These are phyloP conservation scores for Liriodendron chinense DNA, from an alignment of 164 flowering plant species.

Conservation along the genomic window DNA sequence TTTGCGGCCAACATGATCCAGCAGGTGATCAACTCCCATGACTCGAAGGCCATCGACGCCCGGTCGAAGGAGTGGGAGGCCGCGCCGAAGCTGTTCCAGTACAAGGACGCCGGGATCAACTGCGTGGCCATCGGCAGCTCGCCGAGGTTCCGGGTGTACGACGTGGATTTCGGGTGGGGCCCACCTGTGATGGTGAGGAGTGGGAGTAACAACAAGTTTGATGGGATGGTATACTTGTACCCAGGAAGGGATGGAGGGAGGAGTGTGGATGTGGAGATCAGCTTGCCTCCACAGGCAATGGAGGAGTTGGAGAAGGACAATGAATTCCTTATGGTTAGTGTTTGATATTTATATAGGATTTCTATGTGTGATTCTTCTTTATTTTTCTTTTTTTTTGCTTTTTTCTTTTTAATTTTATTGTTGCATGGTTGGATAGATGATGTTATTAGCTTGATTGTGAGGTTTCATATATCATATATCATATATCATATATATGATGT, in stretches of 20 bases:
- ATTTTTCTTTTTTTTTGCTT: too few species aligned
- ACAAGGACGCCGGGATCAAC: conserved; percentile 84
- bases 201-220: conserved; percentile 81
- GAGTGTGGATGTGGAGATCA: conserved; percentile 82
- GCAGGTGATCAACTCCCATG: conserved; percentile 54
- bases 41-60: conserved; percentile 53
- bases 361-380: too few species aligned
- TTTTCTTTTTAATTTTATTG: too few species aligned
- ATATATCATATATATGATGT: too few species aligned
- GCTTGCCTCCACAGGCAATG: conserved; percentile 64
- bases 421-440: too few species aligned
- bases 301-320: conserved; percentile 67
- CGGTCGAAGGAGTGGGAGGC: conserved; percentile 73
- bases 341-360: neutral
- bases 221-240: conserved; percentile 91
- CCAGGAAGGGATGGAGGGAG: conserved; percentile 69
- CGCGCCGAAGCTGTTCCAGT: conserved; percentile 65
- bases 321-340: conserved; percentile 41
- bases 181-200: conserved; percentile 75
- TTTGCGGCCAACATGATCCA: conserved; percentile 50
- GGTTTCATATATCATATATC: too few species aligned
- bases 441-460: too few species aligned
- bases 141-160: conserved; percentile 87
- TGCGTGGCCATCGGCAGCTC: conserved; percentile 93
- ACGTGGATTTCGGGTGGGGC: conserved; percentile 89